Evolutionary conservation across 805 yeast species (phyloP).

Genomic region (Candida stauntonica): DNA sequence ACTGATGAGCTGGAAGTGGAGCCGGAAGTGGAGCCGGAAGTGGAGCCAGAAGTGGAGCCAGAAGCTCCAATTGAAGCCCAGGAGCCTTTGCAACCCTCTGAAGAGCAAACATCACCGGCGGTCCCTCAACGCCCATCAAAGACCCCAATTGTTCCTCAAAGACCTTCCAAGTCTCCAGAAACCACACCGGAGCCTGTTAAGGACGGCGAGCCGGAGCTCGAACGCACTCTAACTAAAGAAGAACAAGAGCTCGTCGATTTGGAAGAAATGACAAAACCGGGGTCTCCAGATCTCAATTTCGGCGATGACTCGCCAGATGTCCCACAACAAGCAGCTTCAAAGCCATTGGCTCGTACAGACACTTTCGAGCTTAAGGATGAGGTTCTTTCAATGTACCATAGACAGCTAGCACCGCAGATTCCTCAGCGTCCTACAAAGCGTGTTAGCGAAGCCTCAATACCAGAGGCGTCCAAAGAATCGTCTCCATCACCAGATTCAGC

Average conservation of each 20-base stretch:
- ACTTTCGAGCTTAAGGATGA: constrained; percentile 11
- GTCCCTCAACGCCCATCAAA: constrained; percentile 9
- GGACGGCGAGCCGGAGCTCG: not conserved
- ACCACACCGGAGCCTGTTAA: not conserved
- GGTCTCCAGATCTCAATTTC: not conserved
- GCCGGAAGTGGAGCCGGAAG: not conserved
- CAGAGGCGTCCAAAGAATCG: too few relatives aligned
- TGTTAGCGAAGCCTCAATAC: too few relatives aligned
- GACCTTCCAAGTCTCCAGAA: constrained; percentile 7
- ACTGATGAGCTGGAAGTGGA: not conserved
- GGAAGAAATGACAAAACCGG: constrained; percentile 9
- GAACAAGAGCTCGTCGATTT: constrained; percentile 8
- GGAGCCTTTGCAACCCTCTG: not conserved
- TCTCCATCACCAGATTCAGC: not conserved
- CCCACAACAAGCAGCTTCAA: constrained; percentile 6
- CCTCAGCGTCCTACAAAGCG: not conserved
- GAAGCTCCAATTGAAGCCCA: not conserved
- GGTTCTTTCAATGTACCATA: constrained; percentile 7
- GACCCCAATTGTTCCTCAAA: constrained; percentile 6
- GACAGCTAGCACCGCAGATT: not conserved
- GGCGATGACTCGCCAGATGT: constrained; percentile 1
- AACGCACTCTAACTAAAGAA: not conserved
- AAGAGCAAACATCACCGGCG: not conserved
- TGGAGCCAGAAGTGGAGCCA: not conserved
- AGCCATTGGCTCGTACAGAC: constrained; percentile 8